Evolutionary conservation across 2,329 filamentous ascomycete genomes (phyloP), one percentile per base, ranked within the genome.

Genomic region (Venturiaceae sp.): DNA sequence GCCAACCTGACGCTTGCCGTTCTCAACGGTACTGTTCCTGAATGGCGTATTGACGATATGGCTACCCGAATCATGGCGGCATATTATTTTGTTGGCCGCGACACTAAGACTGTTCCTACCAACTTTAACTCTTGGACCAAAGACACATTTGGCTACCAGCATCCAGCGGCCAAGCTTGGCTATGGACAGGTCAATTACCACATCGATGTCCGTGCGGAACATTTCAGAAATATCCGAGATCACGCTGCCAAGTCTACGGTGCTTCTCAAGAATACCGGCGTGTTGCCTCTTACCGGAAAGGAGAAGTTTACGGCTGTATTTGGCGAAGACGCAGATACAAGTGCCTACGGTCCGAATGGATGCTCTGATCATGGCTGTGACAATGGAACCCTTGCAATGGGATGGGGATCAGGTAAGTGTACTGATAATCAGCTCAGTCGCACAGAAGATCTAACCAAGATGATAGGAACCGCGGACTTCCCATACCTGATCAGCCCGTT

Each of bases 21-120:
- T 5, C 73, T 95, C 64, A 96, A 97, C 68, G 92, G 92, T 36
- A 96, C 91, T 0, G 76, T 97, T 33, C 90, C 92, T 0, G 83
- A 88, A 64, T 95, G 88, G 81, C 83, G 92, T 55, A 70, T 97
- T 9, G 92, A 96, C 65, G 94, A 97, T 68, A 95, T 96, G 86
- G 89, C 84, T 5, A 87, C 90, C 72, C 85, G 94, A 65, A 95
- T 88, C 63, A 78, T 89, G 73, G 77, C 83, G 55, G 82, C 81
- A 3, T 86, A 81, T 69, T 86, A 83, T 71, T 82, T 81, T 64
- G 82, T 86, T 53, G 82, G 80, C 60, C 80, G 82, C 57, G 80
- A 83, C 58, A 69, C 69, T 44, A 66, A 70, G 63, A 69, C 74
- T 39, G 73, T 78, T 26, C 78, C 79, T 1, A 84, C 88, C 71